Evolutionary conservation across 176 grass and related monocot genomes (phyloP), one percentile per base, ranked within the genome.

Genomic region (Avena sativa): DNA sequence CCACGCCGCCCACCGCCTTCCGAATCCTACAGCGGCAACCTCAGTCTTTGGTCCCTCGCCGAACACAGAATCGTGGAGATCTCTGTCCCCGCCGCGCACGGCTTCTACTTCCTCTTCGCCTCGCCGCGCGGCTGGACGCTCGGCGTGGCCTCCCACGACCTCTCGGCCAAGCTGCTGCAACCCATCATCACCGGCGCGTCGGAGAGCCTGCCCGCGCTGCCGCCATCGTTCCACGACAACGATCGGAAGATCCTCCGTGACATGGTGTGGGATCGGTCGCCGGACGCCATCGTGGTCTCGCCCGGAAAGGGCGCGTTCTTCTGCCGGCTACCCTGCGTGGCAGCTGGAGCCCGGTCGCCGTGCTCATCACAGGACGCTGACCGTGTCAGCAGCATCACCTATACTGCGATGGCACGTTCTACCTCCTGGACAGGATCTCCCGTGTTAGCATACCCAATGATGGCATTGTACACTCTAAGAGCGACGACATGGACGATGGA

Each of bases 381-480:
- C 9, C 61, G 1, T 14, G 21, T 81, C 53, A 81, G 38, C 43
- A 51, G 78, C 78, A 49, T 81, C 78, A 64, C 85, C 26, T 30
- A 28, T 87, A 81, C 78, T 63, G 67, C 19, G 40, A 74, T 44
- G 67, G 65, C 7, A 30, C 15, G 43, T 87, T 87, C 78, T 81
- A 63, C 78, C 78, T 87, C 38, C 49, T 81, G 43, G 55, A 81
- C 26, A 26, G 67, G 53, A 12, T 4, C 4, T 30, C 28, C 26
- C n/a, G n/a, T 38, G 36, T 38, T 38, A 38, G 36, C 36, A 38
- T 38, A 38, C 36, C 36, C 36, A 38, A 38, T 5, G 36, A 38
- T 38, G 36, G 36, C 4, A 38, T 3, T 38, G 36, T 38, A 38
- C 36, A 38, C 36, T 38, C 36, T 5, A 40, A 40, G 38, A 6